Evolutionary conservation across 2,329 filamentous ascomycete genomes (phyloP), one percentile per base, ranked within the genome.

Genomic region (Penicillium frequentans): DNA sequence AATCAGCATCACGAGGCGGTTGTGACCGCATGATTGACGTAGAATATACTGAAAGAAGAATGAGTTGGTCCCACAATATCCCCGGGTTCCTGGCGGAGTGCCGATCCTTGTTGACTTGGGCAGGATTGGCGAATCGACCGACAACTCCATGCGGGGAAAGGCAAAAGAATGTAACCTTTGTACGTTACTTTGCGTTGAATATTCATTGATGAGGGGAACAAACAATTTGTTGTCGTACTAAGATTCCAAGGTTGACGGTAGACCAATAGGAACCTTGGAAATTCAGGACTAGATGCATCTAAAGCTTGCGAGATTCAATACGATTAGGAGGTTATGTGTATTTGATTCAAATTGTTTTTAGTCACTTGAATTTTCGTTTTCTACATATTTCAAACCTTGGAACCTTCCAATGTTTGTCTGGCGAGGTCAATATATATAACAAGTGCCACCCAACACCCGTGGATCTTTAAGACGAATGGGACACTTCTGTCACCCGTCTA

Each of bases 81-180:
- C 54, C 31, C 29, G 47, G 47, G 47, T 49, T 49, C 47, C 52
- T 57, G 55, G 43, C 33, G 47, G 21, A 52, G 42, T 55, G 60
- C 49, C 46, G 60, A 64, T 65, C 62, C 16, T 43, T 60, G 24
- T 56, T 56, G 57, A 57, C 21, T 54, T 43, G 43, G 51, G 37
- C 56, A 45, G n/a, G 31, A 56, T 47, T 45, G 49, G 54, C 46
- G n/a, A 56, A 24, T 24, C 23, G 23, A 24, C 23, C 23, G 54
- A 54, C 37, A 52, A 52, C 46, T 45, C 57, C 57, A 54, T 63
- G 63, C 59, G 63, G 63, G 63, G 63, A 63, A 26, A 2, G 26
- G 3, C 26, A 10, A 24, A 24, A 5, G 23, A 24, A 60, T 62
- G 60, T 62, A 60, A 62, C 60, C 53, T 56, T 42, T 47, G n/a